Conservation (phyloP, 2,329 filamentous ascomycete genomes). For the Colletotrichum scovillei region DNA sequence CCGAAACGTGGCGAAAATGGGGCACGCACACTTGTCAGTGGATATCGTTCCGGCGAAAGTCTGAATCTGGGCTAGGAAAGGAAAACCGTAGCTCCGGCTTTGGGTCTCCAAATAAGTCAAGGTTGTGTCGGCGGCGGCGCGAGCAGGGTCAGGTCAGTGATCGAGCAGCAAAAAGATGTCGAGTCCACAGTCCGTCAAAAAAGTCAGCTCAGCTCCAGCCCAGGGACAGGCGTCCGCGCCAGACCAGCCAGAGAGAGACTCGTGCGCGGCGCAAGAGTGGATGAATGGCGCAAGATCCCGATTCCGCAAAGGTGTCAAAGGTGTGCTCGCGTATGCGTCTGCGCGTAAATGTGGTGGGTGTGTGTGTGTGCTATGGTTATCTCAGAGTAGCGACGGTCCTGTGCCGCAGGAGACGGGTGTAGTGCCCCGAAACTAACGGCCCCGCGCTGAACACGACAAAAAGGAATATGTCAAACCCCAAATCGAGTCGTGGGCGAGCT, state of each 20-base stretch:
- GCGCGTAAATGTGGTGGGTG: not conserved
- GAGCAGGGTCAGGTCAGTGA: not conserved
- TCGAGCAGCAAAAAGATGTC: not conserved
- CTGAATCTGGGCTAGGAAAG: slow-evolving; percentile 7
- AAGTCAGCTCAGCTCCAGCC: not conserved
- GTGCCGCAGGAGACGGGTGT: slow-evolving; percentile 3
- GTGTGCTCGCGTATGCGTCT: not conserved
- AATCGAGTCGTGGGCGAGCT: not conserved
- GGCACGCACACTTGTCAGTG: not conserved
- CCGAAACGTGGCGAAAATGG: slow-evolving; percentile 15
- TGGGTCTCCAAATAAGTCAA: slow-evolving; percentile 6
- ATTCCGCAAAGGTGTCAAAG: not conserved
- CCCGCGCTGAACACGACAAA: not conserved
- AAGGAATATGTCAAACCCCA: not conserved
- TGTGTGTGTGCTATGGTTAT: not conserved
- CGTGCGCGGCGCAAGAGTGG: slow-evolving; percentile 19
- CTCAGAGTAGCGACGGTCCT: not conserved
- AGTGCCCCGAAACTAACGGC: slow-evolving; percentile 19
- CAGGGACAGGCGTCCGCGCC: not conserved
- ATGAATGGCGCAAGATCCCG: slow-evolving; percentile 16
- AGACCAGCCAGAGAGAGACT: slow-evolving; percentile 18
- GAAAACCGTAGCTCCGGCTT: not conserved
- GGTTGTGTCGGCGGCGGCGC: not conserved
- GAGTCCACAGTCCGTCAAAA: not conserved
- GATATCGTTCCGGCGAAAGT: slow-evolving; percentile 22